Evolutionary conservation across 2,329 filamentous ascomycete species (phyloP).

Genomic region (Teratosphaeria gauchensis): DNA sequence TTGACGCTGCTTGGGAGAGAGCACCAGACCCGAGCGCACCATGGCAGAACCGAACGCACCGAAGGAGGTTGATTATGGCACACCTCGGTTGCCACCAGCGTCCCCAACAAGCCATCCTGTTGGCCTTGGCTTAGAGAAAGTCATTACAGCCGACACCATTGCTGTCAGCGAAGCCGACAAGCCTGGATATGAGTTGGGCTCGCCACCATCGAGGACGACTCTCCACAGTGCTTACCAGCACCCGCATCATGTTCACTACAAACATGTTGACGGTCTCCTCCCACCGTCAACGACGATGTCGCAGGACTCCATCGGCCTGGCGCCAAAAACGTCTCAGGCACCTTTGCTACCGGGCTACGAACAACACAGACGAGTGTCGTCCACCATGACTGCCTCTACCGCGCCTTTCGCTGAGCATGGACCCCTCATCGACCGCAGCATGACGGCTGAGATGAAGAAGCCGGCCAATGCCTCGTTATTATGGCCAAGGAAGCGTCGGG

Average conservation of each 20-base stretch:
- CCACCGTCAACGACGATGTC: neutral
- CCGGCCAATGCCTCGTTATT: constrained; percentile 26
- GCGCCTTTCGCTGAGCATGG: constrained; percentile 7
- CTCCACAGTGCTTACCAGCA: neutral
- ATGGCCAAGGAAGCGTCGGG: constrained; percentile 47
- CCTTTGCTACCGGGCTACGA: neutral
- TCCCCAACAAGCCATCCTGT: neutral
- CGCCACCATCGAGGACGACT: neutral
- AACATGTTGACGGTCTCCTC: neutral
- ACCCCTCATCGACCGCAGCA: constrained; percentile 3
- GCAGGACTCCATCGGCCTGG: neutral
- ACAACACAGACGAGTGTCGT: neutral
- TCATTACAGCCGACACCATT: neutral
- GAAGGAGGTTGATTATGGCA: neutral
- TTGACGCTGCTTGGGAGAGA: neutral
- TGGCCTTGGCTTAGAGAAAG: neutral
- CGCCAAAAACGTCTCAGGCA: neutral
- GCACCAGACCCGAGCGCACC: neutral
- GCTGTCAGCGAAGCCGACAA: neutral
- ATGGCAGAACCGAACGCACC: neutral
- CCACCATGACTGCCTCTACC: neutral
- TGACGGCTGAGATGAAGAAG: constrained; percentile 13
- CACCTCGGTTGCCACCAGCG: neutral
- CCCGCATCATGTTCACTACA: neutral
- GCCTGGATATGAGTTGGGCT: neutral